Evolutionary conservation across 2,329 filamentous ascomycete genomes (phyloP).

Genomic region (Xylaria sp.): DNA sequence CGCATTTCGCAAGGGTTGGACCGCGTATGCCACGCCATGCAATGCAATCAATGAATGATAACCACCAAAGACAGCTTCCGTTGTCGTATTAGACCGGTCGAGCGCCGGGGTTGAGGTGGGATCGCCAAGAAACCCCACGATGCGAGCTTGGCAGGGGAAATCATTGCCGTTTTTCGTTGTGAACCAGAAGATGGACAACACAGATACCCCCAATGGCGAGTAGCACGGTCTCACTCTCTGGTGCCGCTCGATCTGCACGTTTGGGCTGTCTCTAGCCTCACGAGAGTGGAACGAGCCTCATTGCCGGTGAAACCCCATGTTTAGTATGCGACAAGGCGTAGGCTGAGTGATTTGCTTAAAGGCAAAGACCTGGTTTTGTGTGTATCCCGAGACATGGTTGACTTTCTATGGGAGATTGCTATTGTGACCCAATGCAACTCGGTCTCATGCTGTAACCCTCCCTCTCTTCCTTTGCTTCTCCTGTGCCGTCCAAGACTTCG

Average conservation of each 20-base stretch:
- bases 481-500: slow-evolving; percentile 2
- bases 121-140: slow-evolving; percentile 36
- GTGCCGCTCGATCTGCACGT: slow-evolving; percentile 21
- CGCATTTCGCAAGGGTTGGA: slow-evolving; percentile 23
- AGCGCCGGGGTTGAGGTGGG: slow-evolving; percentile 24
- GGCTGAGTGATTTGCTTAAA: slow-evolving; percentile 8
- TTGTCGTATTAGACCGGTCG: slow-evolving; percentile 35
- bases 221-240: slow-evolving; percentile 10
- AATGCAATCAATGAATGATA: slow-evolving; percentile 22
- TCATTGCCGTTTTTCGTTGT: slow-evolving; percentile 18
- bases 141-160: slow-evolving; percentile 37
- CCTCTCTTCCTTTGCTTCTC: background rate
- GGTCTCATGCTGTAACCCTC: slow-evolving; percentile 7
- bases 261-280: background rate
- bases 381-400: slow-evolving; percentile 9
- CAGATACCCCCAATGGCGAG: slow-evolving; percentile 17
- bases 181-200: slow-evolving; percentile 20
- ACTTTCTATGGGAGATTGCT: slow-evolving; percentile 9
- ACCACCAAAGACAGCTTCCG: slow-evolving; percentile 33
- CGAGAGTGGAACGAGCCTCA: background rate
- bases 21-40: slow-evolving; percentile 11
- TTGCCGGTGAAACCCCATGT: slow-evolving; percentile 5
- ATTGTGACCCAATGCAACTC: slow-evolving; percentile 10
- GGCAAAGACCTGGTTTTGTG: slow-evolving; percentile 8
- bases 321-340: slow-evolving; percentile 13